Conservation (phyloP, 129 eudicot species). For the Apium graveolens region DNA sequence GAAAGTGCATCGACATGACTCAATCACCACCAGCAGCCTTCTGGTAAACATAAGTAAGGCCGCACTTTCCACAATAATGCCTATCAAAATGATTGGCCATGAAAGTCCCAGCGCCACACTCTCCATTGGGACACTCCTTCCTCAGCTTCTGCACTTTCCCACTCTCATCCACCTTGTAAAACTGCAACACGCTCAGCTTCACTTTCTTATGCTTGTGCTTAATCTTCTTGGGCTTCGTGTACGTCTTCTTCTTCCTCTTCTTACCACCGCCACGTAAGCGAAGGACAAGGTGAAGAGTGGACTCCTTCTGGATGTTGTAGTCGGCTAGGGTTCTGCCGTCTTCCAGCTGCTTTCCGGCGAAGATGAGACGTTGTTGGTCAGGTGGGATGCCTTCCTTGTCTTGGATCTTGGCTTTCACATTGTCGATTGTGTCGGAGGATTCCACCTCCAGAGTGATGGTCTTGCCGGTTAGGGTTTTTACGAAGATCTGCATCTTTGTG, state of each 20-base stretch:
- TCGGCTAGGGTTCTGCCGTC: constrained; percentile 35
- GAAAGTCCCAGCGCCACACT: constrained; percentile 5
- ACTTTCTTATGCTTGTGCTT: constrained; percentile 9
- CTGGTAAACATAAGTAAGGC: constrained; percentile 5
- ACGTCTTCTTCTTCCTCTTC: constrained; percentile 6
- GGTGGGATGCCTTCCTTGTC: constrained; percentile 49
- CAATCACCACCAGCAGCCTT: constrained; percentile 2
- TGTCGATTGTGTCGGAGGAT: constrained; percentile 43
- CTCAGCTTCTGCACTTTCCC: constrained; percentile 1
- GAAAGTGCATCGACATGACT: background rate
- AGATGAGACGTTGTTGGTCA: constrained; percentile 44
- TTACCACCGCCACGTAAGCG: constrained; percentile 26
- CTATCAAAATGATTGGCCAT: constrained; percentile 12
- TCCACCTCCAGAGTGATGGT: constrained; percentile 47
- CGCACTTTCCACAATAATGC: constrained; percentile 7
- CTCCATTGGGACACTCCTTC: constrained; percentile 5
- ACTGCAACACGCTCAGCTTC: constrained; percentile 1
- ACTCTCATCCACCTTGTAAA: constrained; percentile 3
- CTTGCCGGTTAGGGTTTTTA: constrained; percentile 46
- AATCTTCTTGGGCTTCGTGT: constrained; percentile 9
- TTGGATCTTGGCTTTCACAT: constrained; percentile 43
- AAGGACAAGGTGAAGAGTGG: constrained; percentile 30
- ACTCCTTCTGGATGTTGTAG: constrained; percentile 38
- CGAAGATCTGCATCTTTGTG: constrained; percentile 43
- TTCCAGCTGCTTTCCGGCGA: constrained; percentile 36